A percentile compares a stretch with the other conserved stretches of the same genome.
Evolutionary conservation across 2,329 filamentous ascomycete genomes (phyloP).

Genomic region (Diaporthe ilicicola): DNA sequence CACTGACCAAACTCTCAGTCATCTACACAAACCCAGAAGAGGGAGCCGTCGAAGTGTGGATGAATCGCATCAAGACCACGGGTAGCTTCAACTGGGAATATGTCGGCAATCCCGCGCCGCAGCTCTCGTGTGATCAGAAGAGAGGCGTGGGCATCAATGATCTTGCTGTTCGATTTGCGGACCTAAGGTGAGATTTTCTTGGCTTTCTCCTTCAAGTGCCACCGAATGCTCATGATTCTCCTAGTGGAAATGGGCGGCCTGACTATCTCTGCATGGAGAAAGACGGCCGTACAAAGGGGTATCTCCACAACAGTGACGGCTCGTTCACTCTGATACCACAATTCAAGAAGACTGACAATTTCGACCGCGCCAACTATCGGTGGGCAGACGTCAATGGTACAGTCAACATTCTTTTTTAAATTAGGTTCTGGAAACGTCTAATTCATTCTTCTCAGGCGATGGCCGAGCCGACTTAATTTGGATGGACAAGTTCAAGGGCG

Average conservation of each 20-base stretch:
- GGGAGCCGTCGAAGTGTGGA: slow-evolving; percentile 2
- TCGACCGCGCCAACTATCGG: slow-evolving; percentile 47
- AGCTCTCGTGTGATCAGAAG: slow-evolving; percentile 11
- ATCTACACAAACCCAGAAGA: slow-evolving; percentile 11
- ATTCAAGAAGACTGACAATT: slow-evolving; percentile 40
- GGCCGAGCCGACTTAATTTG: slow-evolving; percentile 45
- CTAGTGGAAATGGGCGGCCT: slow-evolving; percentile 31
- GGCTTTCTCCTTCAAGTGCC: not conserved
- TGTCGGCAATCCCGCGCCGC: slow-evolving; percentile 21
- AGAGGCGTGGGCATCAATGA: slow-evolving; percentile 21
- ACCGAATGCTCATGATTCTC: not conserved
- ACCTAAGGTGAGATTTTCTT: not conserved
- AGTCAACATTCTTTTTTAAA: no score
- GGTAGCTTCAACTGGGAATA: slow-evolving; percentile 4
- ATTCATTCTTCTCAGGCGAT: slow-evolving; percentile 37
- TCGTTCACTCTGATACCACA: slow-evolving; percentile 36
- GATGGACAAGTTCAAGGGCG: slow-evolving; percentile 45
- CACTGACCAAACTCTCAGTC: not conserved
- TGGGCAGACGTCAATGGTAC: slow-evolving; percentile 47
- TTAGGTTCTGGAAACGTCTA: not conserved
- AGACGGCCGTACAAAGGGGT: slow-evolving; percentile 22
- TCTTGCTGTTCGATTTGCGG: not conserved
- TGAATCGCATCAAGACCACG: slow-evolving; percentile 12
- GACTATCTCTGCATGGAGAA: slow-evolving; percentile 35
- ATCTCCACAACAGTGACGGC: slow-evolving; percentile 33